Conservation (phyloP, 345 rosid genomes). For the Syzygium oleosum region DNA sequence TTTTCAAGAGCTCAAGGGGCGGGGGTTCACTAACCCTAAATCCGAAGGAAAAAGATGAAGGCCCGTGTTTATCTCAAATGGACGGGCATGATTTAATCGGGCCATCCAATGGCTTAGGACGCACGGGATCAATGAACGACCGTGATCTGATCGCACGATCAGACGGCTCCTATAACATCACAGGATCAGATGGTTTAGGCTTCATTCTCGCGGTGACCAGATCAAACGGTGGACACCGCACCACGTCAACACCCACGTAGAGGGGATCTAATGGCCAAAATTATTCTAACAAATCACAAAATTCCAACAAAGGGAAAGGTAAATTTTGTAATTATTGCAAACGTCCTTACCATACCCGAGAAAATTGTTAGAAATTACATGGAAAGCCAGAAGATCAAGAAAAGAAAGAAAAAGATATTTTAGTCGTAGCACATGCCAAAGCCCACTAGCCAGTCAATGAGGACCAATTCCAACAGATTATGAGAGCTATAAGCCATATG, state of each 20-base stretch:
- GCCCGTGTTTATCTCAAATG: no score
- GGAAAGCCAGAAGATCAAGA: accelerated
- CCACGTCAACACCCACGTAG: background rate
- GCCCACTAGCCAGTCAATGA: background rate
- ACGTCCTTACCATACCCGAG: background rate
- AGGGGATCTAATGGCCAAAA: background rate
- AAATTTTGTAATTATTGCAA: no score
- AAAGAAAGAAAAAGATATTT: no score
- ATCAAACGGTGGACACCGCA: accelerated
- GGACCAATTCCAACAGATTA: background rate
- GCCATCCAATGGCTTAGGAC: no score
- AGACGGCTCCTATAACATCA: no score
- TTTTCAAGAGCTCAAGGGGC: no score
- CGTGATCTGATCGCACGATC: accelerated
- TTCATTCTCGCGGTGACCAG: accelerated
- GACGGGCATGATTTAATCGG: no score
- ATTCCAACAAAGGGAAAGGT: background rate
- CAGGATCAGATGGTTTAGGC: background rate
- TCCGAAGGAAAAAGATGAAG: no score
- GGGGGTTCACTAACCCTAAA: no score
- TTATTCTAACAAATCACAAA: background rate
- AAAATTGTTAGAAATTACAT: no score
- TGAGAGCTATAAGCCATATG: background rate
- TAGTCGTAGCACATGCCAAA: background rate
- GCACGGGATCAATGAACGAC: no score